Conservation (phyloP, 495 filamentous ascomycete genomes). For the Cercophora sp. region DNA sequence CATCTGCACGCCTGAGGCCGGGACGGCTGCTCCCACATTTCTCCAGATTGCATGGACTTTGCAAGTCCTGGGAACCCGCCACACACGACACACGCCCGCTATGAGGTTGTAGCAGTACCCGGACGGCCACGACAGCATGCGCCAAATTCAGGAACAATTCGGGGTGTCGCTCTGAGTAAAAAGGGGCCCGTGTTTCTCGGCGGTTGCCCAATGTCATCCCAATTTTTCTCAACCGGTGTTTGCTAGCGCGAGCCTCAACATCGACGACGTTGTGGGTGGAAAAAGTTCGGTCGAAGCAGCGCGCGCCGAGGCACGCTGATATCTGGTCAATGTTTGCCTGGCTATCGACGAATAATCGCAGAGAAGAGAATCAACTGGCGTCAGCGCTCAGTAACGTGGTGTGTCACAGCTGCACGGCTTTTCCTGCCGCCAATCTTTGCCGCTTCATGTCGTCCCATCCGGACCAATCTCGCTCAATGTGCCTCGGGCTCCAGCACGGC, state of each 20-base stretch:
- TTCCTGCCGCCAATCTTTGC: constrained; percentile 6
- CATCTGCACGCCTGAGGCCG: constrained; percentile 17
- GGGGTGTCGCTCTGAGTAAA: constrained; percentile 10
- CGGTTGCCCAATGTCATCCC: constrained; percentile 18
- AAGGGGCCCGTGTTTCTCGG: constrained; percentile 4
- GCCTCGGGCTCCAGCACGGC: constrained; percentile 15
- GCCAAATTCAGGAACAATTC: constrained; percentile 19
- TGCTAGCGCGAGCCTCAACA: constrained; percentile 20
- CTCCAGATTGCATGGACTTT: constrained; percentile 4
- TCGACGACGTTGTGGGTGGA: background rate
- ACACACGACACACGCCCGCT: background rate
- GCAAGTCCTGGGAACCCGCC: background rate
- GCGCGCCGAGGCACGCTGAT: background rate
- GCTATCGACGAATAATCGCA: background rate
- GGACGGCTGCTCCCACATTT: constrained; percentile 21
- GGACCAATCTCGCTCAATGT: constrained; percentile 14
- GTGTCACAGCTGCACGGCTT: constrained; percentile 12
- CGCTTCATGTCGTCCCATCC: background rate
- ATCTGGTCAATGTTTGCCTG: background rate
- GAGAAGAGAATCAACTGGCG: constrained; percentile 1
- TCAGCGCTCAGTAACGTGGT: constrained; percentile 15
- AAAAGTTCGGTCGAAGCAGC: background rate
- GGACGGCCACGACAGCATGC: constrained; percentile 2
- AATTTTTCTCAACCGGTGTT: constrained; percentile 18
- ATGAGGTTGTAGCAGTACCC: constrained; percentile 6